Evolutionary conservation across 176 grass and related monocot genomes (phyloP), one percentile per base, ranked within the genome.

Genomic region (Pharus latifolius): DNA sequence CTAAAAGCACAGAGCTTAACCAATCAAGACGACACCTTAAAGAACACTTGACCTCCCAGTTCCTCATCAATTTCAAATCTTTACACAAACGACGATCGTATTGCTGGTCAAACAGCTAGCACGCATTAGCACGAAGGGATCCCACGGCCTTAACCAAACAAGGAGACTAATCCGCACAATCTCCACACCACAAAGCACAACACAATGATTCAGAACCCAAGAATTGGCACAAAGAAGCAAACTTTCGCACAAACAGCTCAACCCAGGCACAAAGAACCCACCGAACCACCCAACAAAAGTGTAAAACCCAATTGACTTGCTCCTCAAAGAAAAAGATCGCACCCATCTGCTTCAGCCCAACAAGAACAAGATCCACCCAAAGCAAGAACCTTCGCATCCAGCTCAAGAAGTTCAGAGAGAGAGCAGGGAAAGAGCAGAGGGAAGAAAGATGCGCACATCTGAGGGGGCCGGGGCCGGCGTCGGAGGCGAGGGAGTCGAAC

Each of bases 401-500:
- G 15, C 2, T 6, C 5, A 69, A 53, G 48, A 34, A 9, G 58
- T 18, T 24, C 18, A 4, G 27, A 26, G 31, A 0, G 30, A 13
- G 28, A 11, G 23, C 10, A 44, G 25, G 16, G 30, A 38, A 33
- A 49, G 57, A 14, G 19, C 12, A 47, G 1, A 0, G 62, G 26
- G 26, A n/a, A 30, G 42, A 14, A 10, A 37, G 72, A 16, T 9
- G 23, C 70, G 55, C 53, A 91, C 83, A 91, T 79, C 80, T 72
- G 45, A 87, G 71, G 24, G 88, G 72, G 6, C 83, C 88, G 3
- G 84, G 80, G 17, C 80, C 84, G 34, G 77, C 38, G 27, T 87
- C 70, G 15, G 88, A 80, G 66, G 66, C 46, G 6, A 87, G 76
- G 24, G 83, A 87, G 26, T 91, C 83, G 16, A 84, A 91, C 22